Base-by-base conservation (phyloP, 371 early-diverging fungal species). In the Apophysomyces ossiformis region DNA sequence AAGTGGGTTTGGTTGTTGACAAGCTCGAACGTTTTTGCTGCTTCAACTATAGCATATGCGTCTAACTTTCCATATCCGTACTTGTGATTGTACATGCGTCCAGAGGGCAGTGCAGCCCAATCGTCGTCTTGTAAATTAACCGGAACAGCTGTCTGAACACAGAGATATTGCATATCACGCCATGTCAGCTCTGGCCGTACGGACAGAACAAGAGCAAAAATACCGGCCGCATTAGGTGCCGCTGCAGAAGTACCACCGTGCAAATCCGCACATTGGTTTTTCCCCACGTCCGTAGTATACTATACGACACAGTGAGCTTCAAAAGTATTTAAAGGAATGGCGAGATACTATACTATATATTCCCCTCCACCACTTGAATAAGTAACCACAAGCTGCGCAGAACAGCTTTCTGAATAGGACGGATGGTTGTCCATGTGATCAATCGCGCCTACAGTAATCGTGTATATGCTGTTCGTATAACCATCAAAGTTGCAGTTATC, bases 161-260 rank as follows among this genome's bases (percentile, higher is more conserved):
- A 81, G 12, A 98, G 75, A 45, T 93, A 88, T 76, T 97, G 97
- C 16, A 95, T 65, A 70, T 97, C 97, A 47, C 99, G 81, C 97
- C 97, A 97, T 36, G 88, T 88, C 37, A 98, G 80, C 54, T 98
- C 97, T 9, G 97, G 96, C 1, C 90, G 83, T 8, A 88, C 87
- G 36, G 92, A 90, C 15, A 98, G 76, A 0, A 91, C 96, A 39
- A 99, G 88, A 0, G 99, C 95, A 77, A 90, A 89, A n/a, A 98
- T 85, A 46, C 96, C 99, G 0, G 95, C 94, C 7, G 91, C 97
- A 66, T 96, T 77, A 11, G 99, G 99, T 0, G 98, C 98, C 1
- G 99, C 98, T 2, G 99, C 99, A 4, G 97, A 96, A 0, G 99
- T 99, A 18, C 99, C 99, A 37, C 96, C 96, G 72, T 97, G 98